Evolutionary conservation across 306 rosid species (phyloP), one percentile per base, ranked within the genome.

Genomic region (Ammopiptanthus mongolicus): DNA sequence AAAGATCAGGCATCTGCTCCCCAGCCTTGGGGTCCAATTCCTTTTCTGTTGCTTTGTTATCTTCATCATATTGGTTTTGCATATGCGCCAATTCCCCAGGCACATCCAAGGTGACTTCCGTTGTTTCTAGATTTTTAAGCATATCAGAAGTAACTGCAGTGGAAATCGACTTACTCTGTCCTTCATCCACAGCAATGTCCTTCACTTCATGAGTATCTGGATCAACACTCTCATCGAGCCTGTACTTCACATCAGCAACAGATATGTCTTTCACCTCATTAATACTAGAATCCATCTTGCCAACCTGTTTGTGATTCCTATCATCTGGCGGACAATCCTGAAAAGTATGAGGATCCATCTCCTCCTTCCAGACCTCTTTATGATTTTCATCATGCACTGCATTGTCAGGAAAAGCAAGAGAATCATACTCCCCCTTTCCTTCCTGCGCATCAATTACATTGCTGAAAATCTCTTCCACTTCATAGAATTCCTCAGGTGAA

Each of bases 401-500:
- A 75, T 76, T 85, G 18, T 78, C 75, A 34, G 69, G 89, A 84
- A 75, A 75, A 77, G 72, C 60, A 29, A 70, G 77, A 78, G 91
- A 62, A 73, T 87, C 85, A 33, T 34, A 77, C 31, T 85, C 96
- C 22, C 72, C 79, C 74, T 83, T 95, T 42, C 77, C 83, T 87
- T 90, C 97, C 37, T 75, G 96, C 46, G 69, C 85, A 74, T 96
- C 99, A 53, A 87, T 80, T 61, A 46, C 89, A 87, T 73, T 92
- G 84, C 97, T 92, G 85, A 96, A 96, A 74, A 90, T 86, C 83
- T 96, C 99, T 82, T 96, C 99, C 61, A 92, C 98, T 90, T 96
- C 98, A 76, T 85, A 96, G 84, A 96, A 96, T 72, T 96, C 97
- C 75, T 96, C 99, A 14, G 99, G 96, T n/a, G 98, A 90, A 79